Conservation (phyloP, 2,329 filamentous ascomycete genomes). For the Aspergillus ruber region DNA sequence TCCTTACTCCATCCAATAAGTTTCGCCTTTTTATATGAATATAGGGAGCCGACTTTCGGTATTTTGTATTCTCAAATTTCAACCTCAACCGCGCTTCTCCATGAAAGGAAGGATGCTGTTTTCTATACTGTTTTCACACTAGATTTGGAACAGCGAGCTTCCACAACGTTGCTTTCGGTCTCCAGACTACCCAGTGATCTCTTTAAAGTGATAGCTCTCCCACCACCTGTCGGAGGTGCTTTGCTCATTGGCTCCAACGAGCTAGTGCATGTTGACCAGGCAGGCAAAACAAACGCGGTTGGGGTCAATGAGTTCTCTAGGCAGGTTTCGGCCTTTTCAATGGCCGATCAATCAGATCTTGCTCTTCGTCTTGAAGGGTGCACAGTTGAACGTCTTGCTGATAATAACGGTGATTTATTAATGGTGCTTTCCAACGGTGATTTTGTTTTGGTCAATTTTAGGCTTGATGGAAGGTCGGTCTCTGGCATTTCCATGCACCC, state of each 20-base stretch:
- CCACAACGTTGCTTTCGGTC: conserved; percentile 85
- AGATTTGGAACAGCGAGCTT: conserved; percentile 86
- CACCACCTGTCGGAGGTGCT: conserved; percentile 80
- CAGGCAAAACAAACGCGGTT: conserved; percentile 85
- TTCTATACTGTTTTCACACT: conserved; percentile 93
- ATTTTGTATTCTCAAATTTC: conserved; percentile 74
- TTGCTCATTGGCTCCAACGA: conserved; percentile 84
- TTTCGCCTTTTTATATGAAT: conserved; percentile 90
- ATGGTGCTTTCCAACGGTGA: conserved; percentile 70
- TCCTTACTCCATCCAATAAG: conserved; percentile 82
- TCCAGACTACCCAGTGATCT: conserved; percentile 80
- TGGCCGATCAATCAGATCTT: conserved; percentile 79
- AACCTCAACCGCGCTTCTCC: conserved; percentile 65
- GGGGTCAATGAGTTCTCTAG: conserved; percentile 88
- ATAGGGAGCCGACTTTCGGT: conserved; percentile 94
- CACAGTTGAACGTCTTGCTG: conserved; percentile 66
- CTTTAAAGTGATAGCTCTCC: conserved; percentile 72
- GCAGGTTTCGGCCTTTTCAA: conserved; percentile 71
- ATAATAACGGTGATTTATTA: conserved; percentile 75
- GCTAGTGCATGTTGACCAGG: conserved; percentile 90
- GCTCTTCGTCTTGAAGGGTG: conserved; percentile 75
- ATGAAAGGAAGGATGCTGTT: conserved; percentile 74
- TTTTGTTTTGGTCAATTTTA: conserved; percentile 71
- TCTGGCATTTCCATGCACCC: conserved; percentile 72
- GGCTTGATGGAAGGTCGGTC: conserved; percentile 82